Evolutionary conservation across 2,329 filamentous ascomycete genomes (phyloP).

Genomic region (Cercospora sesami): DNA sequence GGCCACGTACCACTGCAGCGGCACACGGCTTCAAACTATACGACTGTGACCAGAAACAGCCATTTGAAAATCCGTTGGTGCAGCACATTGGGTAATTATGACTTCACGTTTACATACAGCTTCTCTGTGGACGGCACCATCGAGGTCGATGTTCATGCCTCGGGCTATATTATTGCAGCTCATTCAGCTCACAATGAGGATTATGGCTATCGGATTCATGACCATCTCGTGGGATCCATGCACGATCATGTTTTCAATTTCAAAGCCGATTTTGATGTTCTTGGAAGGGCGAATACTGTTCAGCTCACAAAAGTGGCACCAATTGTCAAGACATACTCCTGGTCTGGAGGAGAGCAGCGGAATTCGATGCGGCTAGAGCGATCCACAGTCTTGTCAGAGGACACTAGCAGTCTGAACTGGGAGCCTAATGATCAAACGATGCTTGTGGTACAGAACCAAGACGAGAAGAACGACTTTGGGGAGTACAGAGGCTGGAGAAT

Average conservation of each 20-base stretch:
- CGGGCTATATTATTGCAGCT: conserved; percentile 55
- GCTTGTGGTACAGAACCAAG: conserved; percentile 55
- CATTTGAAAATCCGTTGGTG: conserved; percentile 50
- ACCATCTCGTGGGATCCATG: conserved; percentile 52
- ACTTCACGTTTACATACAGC: conserved; percentile 48
- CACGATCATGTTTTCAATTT: conserved; percentile 59
- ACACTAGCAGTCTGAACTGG: conserved; percentile 50
- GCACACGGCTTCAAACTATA: conserved; percentile 46
- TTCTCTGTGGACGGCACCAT: conserved; percentile 56
- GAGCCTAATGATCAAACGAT: conserved; percentile 49
- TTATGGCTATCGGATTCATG: conserved; percentile 55
- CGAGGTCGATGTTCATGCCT: conserved; percentile 52
- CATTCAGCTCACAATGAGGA: conserved; percentile 49
- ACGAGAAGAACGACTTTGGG: conserved; percentile 52
- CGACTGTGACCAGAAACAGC: conserved; percentile 49
- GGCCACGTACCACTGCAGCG: conserved; percentile 53
- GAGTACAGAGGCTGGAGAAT: conserved; percentile 56
- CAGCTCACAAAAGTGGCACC: conserved; percentile 38
- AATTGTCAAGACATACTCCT: conserved; percentile 46
- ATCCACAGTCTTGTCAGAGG: conserved; percentile 41
- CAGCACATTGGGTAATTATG: conserved; percentile 53
- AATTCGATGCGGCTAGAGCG: conserved; percentile 56
- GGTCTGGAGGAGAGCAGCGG: conserved; percentile 49
- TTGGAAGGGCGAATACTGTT: conserved; percentile 49
- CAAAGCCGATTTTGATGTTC: conserved; percentile 57